Evolutionary conservation across 176 grass and related monocot genomes (phyloP), one percentile per base, ranked within the genome.

Genomic region (Pontederia paniculata): DNA sequence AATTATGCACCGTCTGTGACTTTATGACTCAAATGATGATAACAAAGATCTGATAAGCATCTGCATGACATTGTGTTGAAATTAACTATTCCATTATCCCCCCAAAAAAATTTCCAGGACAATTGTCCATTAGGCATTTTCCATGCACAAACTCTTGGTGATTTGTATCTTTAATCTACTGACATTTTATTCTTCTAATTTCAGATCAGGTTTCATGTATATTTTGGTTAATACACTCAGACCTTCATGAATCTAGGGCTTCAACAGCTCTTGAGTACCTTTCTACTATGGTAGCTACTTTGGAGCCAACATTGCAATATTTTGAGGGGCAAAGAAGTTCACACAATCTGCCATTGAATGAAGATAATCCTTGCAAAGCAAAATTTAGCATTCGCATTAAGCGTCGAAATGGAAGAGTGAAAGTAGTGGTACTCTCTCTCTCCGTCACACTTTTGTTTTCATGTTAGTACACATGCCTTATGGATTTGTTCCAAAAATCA

Each of bases 161-260:
- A 31, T 31, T 31, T 31, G 25, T 31, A 31, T 31, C 25, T 31
- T 5, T 31, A 31, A 31, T 31, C 25, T 31, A 31, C 25, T 31
- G 25, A 18, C 18, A 12, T 23, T 8, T 72, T 52, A 56, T 59
- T 20, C 21, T 45, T 0, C 5, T 31, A 62, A 53, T 84, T 87
- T 67, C 80, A 97, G 91, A 97, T 73, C 77, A 79, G 76, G 62
- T 87, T 78, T 97, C 86, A 73, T 90, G 79, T n/a, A 76, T 97
- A 41, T 83, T 97, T 78, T 90, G 86, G 85, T 73, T 90, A 79
- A 76, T 97, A 54, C 83, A 82, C 77, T 69, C 66, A 25, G 83
- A 97, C 74, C 74, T 97, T 60, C 86, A 80, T 81, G 83, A 90
- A 81, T 65, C 77, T 13, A 88, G 80, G 72, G 64, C 83, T 17